phyloP scores from a whole-genome alignment of 495 filamentous ascomycete genomes.

The Monascus purpureus region DNA sequence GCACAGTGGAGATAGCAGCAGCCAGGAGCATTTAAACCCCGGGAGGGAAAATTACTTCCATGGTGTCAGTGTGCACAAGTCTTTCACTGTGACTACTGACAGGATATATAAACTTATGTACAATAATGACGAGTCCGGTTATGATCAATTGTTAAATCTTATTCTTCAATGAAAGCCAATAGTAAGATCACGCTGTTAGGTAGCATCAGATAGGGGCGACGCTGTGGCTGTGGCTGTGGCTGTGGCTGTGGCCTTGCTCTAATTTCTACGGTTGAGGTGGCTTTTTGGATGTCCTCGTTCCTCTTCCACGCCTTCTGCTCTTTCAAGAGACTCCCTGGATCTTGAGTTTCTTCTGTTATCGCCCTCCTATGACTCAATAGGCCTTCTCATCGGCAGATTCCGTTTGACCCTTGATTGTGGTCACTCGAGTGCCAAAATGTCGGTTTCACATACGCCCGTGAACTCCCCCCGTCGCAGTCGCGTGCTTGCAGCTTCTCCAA shows the following conservation, averaged over 20 bases:
- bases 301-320: slow-evolving; percentile 2
- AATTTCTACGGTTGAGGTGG: slow-evolving; percentile 28
- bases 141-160: no score
- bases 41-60: slow-evolving; percentile 9
- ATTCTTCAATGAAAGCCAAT: no score
- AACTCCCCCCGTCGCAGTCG: no score
- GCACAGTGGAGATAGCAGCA: slow-evolving; percentile 18
- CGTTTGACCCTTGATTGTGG: slow-evolving; percentile 20
- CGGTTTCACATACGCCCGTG: no score
- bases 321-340: slow-evolving; percentile 1
- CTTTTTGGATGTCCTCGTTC: slow-evolving; percentile 20
- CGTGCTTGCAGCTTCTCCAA: slow-evolving; percentile 6
- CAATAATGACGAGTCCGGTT: neutral
- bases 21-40: slow-evolving; percentile 26
- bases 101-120: slow-evolving; percentile 6
- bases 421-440: slow-evolving; percentile 27
- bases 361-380: slow-evolving; percentile 20
- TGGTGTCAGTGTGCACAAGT: slow-evolving; percentile 28
- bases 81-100: slow-evolving; percentile 18
- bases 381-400: no score
- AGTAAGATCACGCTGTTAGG: neutral
- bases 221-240: slow-evolving; percentile 8
- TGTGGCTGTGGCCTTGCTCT: slow-evolving; percentile 22
- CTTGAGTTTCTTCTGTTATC: slow-evolving; percentile 5
- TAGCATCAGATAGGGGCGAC: neutral